These are phyloP conservation scores for Harringtonia aguacate DNA, from an alignment of 2,329 filamentous ascomycete genomes.

Conservation along the genomic window DNA sequence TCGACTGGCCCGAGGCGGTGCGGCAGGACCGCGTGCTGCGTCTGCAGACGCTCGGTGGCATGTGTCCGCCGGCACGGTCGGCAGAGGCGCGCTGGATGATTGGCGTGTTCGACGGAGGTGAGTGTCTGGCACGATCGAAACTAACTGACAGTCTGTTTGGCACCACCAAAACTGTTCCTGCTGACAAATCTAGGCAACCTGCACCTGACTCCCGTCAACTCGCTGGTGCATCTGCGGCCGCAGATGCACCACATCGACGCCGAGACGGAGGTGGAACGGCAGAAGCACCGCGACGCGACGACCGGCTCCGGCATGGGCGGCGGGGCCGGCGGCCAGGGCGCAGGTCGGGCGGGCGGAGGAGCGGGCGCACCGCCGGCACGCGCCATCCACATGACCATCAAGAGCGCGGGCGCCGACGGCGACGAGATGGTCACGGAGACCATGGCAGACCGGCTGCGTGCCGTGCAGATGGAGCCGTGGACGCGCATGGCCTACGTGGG, in stretches of 20 bases:
- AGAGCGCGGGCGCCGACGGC: constrained; percentile 55
- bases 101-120: constrained; percentile 78
- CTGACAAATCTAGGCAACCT: constrained; percentile 51
- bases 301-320: constrained; percentile 24
- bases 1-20: constrained; percentile 58
- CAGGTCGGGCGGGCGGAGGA: constrained; percentile 21
- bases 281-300: constrained; percentile 10
- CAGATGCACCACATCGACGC: constrained; percentile 93
- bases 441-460: constrained; percentile 63
- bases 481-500: constrained; percentile 68
- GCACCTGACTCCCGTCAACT: constrained; percentile 74
- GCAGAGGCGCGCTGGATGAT: constrained; percentile 79
- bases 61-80: constrained; percentile 41
- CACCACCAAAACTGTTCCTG: neutral
- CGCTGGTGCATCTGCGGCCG: constrained; percentile 79
- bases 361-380: constrained; percentile 43
- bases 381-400: constrained; percentile 79
- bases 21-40: constrained; percentile 62
- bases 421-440: constrained; percentile 53
- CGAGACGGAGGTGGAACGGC: constrained; percentile 56
- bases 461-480: constrained; percentile 78
- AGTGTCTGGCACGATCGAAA: too few relatives aligned
- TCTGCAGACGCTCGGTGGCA: constrained; percentile 74
- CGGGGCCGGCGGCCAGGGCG: constrained; percentile 17
- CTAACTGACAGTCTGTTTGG: neutral